Evolutionary conservation across 306 rosid genomes (phyloP), one percentile per base, ranked within the genome.

Genomic region (Macrotyloma uniflorum): DNA sequence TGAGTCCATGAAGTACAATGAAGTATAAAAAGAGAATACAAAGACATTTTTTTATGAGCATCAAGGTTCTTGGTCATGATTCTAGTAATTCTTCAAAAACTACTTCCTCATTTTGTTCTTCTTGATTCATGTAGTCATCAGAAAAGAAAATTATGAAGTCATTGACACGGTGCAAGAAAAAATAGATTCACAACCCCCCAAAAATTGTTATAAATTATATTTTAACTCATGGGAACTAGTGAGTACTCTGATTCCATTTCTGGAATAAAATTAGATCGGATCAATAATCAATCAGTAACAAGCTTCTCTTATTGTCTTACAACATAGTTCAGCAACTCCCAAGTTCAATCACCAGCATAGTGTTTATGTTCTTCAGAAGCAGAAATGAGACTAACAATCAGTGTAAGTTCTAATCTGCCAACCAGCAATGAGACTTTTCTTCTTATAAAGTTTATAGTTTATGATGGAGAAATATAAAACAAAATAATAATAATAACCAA

Each of bases 341-440:
- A 26, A 40, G 33, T 64, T 51, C 59, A 57, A 72, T 68, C 5
- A 50, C 33, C 30, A 45, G 40, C 14, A 15, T 16, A 24, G 40
- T 47, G 53, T n/a, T n/a, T n/a, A 47, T 30, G 30, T 22, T 28
- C 59, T 65, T 65, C 62, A 65, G 51, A 73, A 66, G 35, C 12
- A 28, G 10, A 79, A 72, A 74, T 10, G 68, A 36, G 40, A 72
- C 32, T 19, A 26, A 53, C 73, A 80, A n/a, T 36, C 28, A 33
- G 24, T 38, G 33, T 16, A 40, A 20, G 62, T 72, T 72, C 54
- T 72, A 64, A 51, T 40, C 36, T 42, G 24, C 50, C n/a, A 20
- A 40, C 69, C n/a, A 20, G 50, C 69, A 54, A 53, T 32, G 15
- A 65, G 32, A 33, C 75, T 53, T 65, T 7, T 67, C 69, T 64